Base-by-base conservation (phyloP, 2,329 filamentous ascomycete genomes). In the Lojkania enalia region DNA sequence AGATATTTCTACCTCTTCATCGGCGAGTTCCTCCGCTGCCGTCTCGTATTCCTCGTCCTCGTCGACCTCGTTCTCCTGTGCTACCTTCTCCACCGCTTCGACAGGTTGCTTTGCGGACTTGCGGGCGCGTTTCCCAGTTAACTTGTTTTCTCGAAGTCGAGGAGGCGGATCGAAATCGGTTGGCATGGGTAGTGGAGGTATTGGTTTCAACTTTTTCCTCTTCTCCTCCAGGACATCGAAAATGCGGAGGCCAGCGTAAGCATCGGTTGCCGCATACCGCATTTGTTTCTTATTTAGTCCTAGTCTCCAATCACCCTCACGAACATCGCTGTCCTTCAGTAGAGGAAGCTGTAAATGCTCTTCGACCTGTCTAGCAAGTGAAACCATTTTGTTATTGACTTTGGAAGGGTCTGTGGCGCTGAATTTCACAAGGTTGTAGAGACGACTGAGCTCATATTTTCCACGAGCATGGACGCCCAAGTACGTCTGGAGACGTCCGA, bases 361-460 rank as follows among this genome's bases (percentile, higher is more conserved):
- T 48, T 86, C 68, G 1, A 90, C 85, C 66, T 94, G 88, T 1
- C 69, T 76, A 2, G 87, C 82, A 37, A 96, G 72, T 2, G 79
- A 74, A 4, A 92, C 84, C 82, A 47, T 87, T 40, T 64, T 77
- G 64, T 62, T 59, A 15, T 49, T 56, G 30, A 82, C 71, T n/a
- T 77, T 75, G 44, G 73, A 70, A 0, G 80, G 82, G 59, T 84
- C 84, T 48, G 83, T 89, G 5, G 44, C 46, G 32, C 52, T 51
- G 41, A 51, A 57, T 32, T 68, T 54, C 51, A 96, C 82, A n/a
- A 95, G 73, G 57, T 84, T 90, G 69, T 90, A 86, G 20, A 95
- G 71, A 61, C 95, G 87, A 65, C 88, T 92, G 3, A 96, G 77
- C 69, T 96, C 91, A 51, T 95, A 83, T 6, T 89, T 72, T 1